A percentile compares a stretch with the other conserved stretches of the same genome.
These are phyloP conservation scores for Mortierella sp. DNA, from an alignment of 371 early-diverging fungal genomes.

Conservation along the genomic window DNA sequence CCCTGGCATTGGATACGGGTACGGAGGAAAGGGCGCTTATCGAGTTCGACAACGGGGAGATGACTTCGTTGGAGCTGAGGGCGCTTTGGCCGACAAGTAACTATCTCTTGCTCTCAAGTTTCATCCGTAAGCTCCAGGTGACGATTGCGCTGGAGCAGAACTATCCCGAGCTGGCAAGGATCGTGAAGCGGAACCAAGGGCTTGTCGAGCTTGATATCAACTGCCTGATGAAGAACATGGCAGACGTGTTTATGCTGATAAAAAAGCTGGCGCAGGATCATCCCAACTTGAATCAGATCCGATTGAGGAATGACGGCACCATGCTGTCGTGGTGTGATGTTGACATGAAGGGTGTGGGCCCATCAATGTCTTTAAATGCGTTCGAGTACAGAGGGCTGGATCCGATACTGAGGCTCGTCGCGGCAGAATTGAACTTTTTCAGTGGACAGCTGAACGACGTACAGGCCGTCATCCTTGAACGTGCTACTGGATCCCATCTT, in stretches of 20 bases:
- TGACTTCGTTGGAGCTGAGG: conserved; percentile 1
- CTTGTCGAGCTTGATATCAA: conserved; percentile 13
- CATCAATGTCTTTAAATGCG: not conserved
- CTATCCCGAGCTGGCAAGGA: conserved; percentile 3
- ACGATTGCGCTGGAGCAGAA: conserved; percentile 3
- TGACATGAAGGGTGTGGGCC: not conserved
- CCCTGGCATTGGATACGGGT: conserved; percentile 6
- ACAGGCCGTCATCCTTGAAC: conserved; percentile 4
- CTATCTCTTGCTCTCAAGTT: conserved; percentile 13
- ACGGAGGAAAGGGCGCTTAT: conserved; percentile 13
- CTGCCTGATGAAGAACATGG: conserved; percentile 12
- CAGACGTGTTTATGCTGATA: conserved; percentile 5
- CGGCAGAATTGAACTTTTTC: conserved; percentile 1
- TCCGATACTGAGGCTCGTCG: conserved; percentile 2
- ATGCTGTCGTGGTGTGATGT: conserved; percentile 7
- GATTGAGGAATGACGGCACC: not conserved
- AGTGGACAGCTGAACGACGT: not conserved
- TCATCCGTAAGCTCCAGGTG: conserved; percentile 13
- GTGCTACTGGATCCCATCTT: not conserved
- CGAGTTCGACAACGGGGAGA: conserved; percentile 12
- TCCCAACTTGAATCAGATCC: not conserved
- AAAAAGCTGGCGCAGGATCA: conserved; percentile 1
- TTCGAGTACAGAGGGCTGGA: not conserved
- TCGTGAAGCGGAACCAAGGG: conserved; percentile 16
- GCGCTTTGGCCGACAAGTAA: conserved; percentile 2